These are phyloP conservation scores for Arthrocladium fulminans DNA, from an alignment of 2,329 filamentous ascomycete genomes.

Conservation along the genomic window DNA sequence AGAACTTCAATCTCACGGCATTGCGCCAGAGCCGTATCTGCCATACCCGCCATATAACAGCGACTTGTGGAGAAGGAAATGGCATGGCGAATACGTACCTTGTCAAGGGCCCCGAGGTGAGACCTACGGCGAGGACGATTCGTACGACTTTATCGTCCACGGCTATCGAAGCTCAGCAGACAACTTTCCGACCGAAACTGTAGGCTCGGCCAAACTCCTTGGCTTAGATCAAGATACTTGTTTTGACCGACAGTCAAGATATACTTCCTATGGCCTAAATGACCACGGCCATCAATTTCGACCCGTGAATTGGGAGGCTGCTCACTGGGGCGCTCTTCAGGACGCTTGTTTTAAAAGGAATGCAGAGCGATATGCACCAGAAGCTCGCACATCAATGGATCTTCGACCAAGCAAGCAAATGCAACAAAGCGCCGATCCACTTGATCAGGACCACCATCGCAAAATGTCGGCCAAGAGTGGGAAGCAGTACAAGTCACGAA, in stretches of 20 bases:
- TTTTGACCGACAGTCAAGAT: constrained; percentile 60
- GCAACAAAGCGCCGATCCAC: constrained; percentile 10
- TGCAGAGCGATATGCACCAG: constrained; percentile 35
- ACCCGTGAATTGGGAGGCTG: constrained; percentile 45
- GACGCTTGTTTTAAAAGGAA: constrained; percentile 58
- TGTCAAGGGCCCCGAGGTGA: constrained; percentile 54
- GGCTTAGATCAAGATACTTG: constrained; percentile 57
- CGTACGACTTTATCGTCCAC: constrained; percentile 47
- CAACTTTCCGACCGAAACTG: constrained; percentile 50
- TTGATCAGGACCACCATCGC: constrained; percentile 3
- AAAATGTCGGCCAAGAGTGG: background rate
- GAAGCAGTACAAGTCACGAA: constrained; percentile 14
- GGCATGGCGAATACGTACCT: constrained; percentile 50
- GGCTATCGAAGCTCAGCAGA: constrained; percentile 49
- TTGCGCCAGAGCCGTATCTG: constrained; percentile 49
- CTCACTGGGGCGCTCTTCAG: constrained; percentile 67
- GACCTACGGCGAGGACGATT: constrained; percentile 42
- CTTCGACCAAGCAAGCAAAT: constrained; percentile 7
- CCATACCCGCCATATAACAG: constrained; percentile 66
- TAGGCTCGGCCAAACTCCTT: constrained; percentile 55
- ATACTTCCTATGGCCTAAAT: constrained; percentile 44
- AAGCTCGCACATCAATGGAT: constrained; percentile 10
- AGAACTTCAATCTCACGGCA: background rate
- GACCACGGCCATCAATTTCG: constrained; percentile 17
- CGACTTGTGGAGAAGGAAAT: constrained; percentile 48